Conservation (phyloP, 106 monocot genomes). For the Chionographis japonica region DNA sequence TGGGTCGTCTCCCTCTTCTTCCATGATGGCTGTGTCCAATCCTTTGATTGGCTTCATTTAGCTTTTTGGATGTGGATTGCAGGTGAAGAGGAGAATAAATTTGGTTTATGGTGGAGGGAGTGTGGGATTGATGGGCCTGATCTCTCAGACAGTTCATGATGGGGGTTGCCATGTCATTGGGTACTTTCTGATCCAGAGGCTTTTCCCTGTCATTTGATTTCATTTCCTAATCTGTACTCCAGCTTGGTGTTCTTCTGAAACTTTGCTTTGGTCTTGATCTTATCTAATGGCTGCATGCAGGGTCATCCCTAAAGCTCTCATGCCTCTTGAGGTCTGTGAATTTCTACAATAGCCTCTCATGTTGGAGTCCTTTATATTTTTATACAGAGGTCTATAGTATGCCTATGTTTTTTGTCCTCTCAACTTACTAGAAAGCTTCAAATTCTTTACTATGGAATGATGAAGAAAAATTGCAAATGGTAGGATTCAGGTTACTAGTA, state of each 20-base stretch:
- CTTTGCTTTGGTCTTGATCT: slow-evolving; percentile 8
- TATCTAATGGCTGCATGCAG: slow-evolving; percentile 32
- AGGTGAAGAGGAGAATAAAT: slow-evolving; percentile 75
- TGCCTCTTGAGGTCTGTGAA: slow-evolving; percentile 62
- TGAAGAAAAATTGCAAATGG: too few species aligned
- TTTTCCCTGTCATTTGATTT: neutral
- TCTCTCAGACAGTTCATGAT: slow-evolving; percentile 67
- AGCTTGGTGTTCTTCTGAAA: neutral
- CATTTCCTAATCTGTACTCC: neutral
- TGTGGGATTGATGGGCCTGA: slow-evolving; percentile 83
- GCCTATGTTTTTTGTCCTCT: neutral
- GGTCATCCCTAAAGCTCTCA: slow-evolving; percentile 77
- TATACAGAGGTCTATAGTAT: neutral
- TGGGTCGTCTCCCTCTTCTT: too few species aligned
- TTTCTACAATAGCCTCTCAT: neutral
- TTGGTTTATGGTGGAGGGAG: slow-evolving; percentile 91
- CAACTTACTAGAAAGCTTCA: too few species aligned
- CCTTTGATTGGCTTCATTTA: too few species aligned
- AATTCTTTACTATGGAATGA: too few species aligned
- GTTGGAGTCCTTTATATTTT: neutral
- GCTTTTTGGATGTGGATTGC: slow-evolving; percentile 1
- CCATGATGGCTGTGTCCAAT: too few species aligned
- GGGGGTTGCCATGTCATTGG: slow-evolving; percentile 89
- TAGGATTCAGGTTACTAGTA: too few species aligned
- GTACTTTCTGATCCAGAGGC: slow-evolving; percentile 16